Base-by-base conservation (phyloP, 805 yeast genomes). In the Saccharomycopsis sp. region DNA sequence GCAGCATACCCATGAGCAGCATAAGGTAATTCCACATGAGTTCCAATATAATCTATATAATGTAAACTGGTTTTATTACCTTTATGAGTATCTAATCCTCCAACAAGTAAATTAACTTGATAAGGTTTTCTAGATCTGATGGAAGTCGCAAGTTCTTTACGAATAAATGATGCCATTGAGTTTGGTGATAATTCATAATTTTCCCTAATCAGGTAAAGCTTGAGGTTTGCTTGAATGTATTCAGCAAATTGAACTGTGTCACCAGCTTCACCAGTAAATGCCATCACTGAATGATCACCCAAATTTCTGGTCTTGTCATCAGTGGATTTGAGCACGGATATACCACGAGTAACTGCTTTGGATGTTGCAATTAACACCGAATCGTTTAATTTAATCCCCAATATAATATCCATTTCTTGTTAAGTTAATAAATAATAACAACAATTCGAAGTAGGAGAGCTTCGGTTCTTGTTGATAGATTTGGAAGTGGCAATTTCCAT, bases 1-100 rank as follows among this genome's bases (percentile, higher is more conserved):
- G 94, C 95, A n/a, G 97, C 95, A 59, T 93, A 93, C 9, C 98
- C 98, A 62, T 93, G 98, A 1, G 97, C 97, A 14, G 94, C 96
- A 60, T 93, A 93, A 13, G 98, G 97, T 48, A 93, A 71, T 50
- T 81, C 86, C 13, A 81, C 95, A 53, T 81, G 78, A 2, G 98
- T 85, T 5, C 98, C 98, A 53, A 93, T 68, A 62, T 93, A 93
- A 61, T 93, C 98, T 54, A 93, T 84, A 81, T 90, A 87, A 58
- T 84, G 81, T 56, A 93, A 71, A 41, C 75, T 68, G 2, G 51
- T 40, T 17, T 37, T 41, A 13, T 13, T 4, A 32, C 97, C 87
- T 5, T 69, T 70, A 51, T 72, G 74, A 13, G 66, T 63, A 57
- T 87, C 90, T 60, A 71, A 80, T 8, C 97, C 97, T 34, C 84